phyloP scores from a whole-genome alignment of 108 stramenopile species.

The Nitzschia inconspicua region DNA sequence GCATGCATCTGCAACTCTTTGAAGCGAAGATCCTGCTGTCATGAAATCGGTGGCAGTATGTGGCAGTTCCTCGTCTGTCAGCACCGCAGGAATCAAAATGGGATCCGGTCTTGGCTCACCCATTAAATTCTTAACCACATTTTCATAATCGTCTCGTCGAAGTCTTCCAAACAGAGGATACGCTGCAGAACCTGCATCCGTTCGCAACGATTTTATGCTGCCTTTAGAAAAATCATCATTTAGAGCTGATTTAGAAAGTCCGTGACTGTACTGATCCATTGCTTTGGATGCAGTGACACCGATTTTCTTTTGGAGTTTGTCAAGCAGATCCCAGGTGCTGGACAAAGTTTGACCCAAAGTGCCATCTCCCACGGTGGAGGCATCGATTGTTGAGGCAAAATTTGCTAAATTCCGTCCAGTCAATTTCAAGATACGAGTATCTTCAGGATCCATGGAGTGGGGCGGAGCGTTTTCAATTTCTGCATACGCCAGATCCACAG shows the following conservation, averaged over 20 bases:
- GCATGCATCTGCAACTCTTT: conserved; percentile 90
- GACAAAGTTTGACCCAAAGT: conserved; percentile 66
- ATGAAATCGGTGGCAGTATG: conserved; percentile 82
- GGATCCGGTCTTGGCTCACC: conserved; percentile 88
- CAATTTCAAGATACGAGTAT: conserved; percentile 82
- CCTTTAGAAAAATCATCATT: conserved; percentile 74
- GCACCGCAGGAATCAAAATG: conserved; percentile 92
- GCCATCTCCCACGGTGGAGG: conserved; percentile 59
- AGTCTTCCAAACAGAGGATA: conserved; percentile 91
- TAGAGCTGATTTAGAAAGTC: conserved; percentile 44
- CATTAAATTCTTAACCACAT: conserved; percentile 85
- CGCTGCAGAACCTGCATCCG: conserved; percentile 76
- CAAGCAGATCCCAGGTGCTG: conserved; percentile 79
- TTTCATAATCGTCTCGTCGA: conserved; percentile 88
- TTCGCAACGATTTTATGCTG: conserved; percentile 49
- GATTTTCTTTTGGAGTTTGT: conserved; percentile 71
- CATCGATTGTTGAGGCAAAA: conserved; percentile 76
- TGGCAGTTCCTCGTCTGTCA: conserved; percentile 90
- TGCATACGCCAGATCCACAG: conserved; percentile 77
- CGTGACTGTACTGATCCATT: conserved; percentile 76
- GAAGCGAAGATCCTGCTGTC: conserved; percentile 85
- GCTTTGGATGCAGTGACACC: conserved; percentile 76
- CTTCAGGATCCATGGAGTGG: conserved; percentile 86
- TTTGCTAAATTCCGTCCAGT: conserved; percentile 83
- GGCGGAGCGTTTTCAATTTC: conserved; percentile 73